Evolutionary conservation across 1,284 basidiomycete genomes (phyloP).

Genomic region (Singerocomus inundabilis): DNA sequence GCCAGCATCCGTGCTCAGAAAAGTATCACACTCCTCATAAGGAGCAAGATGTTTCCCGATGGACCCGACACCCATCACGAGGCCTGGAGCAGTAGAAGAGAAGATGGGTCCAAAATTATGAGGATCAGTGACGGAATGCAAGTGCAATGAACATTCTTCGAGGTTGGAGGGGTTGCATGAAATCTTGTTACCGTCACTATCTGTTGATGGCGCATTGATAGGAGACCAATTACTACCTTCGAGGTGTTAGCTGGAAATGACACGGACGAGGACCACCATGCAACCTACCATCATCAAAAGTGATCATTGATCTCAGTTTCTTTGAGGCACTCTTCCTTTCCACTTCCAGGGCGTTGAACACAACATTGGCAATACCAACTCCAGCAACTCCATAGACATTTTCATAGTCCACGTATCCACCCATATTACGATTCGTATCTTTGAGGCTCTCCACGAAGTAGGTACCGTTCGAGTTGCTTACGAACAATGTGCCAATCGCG

Average conservation of each 20-base stretch:
- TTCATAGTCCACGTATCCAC: conserved; percentile 94
- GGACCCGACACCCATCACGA: conserved; percentile 93
- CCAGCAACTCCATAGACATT: conserved; percentile 91
- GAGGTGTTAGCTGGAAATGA: neutral
- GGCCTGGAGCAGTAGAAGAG: conserved; percentile 90
- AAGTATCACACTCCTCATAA: conserved; percentile 93
- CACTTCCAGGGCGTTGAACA: conserved; percentile 80
- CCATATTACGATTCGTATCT: conserved; percentile 86
- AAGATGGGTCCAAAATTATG: conserved; percentile 95
- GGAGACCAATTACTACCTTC: conserved; percentile 74
- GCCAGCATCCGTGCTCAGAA: conserved; percentile 89
- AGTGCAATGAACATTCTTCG: conserved; percentile 77
- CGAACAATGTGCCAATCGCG: conserved; percentile 87
- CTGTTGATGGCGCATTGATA: conserved; percentile 62
- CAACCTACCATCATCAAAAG: conserved; percentile 82
- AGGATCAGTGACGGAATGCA: conserved; percentile 87
- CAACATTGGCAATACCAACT: conserved; percentile 87
- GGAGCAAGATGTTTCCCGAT: conserved; percentile 70
- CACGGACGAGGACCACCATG: neutral
- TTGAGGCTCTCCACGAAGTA: conserved; percentile 91
- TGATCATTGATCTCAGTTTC: conserved; percentile 75
- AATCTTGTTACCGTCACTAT: conserved; percentile 61
- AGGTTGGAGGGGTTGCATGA: conserved; percentile 59
- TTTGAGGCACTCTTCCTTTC: conserved; percentile 65
- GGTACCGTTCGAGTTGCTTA: conserved; percentile 92